Percentiles rank a stretch among this genome's conserved stretches.
phyloP scores from a whole-genome alignment of 169 alveolate genomes.

The Pseudocohnilembus persalinus region DNA sequence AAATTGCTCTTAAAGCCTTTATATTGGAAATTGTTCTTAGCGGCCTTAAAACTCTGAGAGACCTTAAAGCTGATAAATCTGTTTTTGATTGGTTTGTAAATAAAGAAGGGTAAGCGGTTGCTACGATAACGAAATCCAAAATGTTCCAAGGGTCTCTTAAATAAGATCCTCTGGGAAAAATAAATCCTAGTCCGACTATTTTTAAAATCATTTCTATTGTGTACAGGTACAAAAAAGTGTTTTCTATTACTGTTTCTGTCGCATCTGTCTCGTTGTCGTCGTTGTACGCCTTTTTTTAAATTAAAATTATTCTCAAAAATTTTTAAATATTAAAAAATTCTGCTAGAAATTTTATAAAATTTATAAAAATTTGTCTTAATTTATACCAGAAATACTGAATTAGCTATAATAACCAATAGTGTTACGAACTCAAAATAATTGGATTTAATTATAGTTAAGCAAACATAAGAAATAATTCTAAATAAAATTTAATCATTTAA shows the following conservation, averaged over 20 bases:
- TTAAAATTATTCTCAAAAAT: background rate
- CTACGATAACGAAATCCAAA: slow-evolving; percentile 80
- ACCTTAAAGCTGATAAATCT: slow-evolving; percentile 67
- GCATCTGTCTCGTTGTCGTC: slow-evolving; percentile 50
- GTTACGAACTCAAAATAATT: slow-evolving; percentile 72
- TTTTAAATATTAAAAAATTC: too few relatives aligned
- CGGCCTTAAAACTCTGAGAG: slow-evolving; percentile 84
- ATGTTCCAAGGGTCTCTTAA: slow-evolving; percentile 87
- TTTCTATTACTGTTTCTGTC: slow-evolving; percentile 53
- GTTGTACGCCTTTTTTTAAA: slow-evolving; percentile 47
- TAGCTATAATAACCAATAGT: slow-evolving; percentile 68
- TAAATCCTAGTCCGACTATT: slow-evolving; percentile 74
- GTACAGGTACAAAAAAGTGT: slow-evolving; percentile 67
- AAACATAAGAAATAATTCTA: slow-evolving; percentile 15
- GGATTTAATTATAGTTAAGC: slow-evolving; percentile 47
- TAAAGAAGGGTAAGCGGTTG: slow-evolving; percentile 66
- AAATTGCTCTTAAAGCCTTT: slow-evolving; percentile 69
- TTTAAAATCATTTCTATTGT: slow-evolving; percentile 81
- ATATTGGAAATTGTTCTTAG: slow-evolving; percentile 76
- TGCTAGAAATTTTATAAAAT: too few relatives aligned
- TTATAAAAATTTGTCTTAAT: too few relatives aligned
- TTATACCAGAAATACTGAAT: slow-evolving; percentile 61
- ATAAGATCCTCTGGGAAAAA: slow-evolving; percentile 72
- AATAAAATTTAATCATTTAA: background rate
- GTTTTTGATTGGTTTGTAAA: slow-evolving; percentile 50